Percentiles rank a stretch among this genome's conserved stretches.
These are phyloP conservation scores for Rhizopus arrhizus DNA, from an alignment of 371 early-diverging fungal genomes.

Conservation along the genomic window DNA sequence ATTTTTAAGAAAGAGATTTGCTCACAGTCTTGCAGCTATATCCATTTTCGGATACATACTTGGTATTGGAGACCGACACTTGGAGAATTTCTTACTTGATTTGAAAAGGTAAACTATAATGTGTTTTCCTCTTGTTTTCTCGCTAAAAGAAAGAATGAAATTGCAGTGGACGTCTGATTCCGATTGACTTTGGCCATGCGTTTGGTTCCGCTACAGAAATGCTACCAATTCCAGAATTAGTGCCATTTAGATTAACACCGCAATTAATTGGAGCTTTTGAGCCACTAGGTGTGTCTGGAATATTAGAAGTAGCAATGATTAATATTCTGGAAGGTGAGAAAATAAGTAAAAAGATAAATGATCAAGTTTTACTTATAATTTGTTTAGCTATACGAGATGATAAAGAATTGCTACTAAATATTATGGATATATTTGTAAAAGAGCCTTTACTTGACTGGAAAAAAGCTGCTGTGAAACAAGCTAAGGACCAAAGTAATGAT, in stretches of 20 bases:
- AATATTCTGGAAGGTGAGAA: slow-evolving; percentile 50
- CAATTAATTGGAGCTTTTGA: slow-evolving; percentile 58
- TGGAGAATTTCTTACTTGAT: slow-evolving; percentile 70
- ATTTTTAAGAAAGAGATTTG: slow-evolving; percentile 58
- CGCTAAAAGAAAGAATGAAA: neutral
- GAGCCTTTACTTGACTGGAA: slow-evolving; percentile 67
- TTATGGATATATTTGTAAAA: slow-evolving; percentile 72
- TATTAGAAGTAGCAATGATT: slow-evolving; percentile 61
- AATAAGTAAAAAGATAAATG: slow-evolving; percentile 7
- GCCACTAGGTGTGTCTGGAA: slow-evolving; percentile 60
- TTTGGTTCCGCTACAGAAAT: slow-evolving; percentile 75
- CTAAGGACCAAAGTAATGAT: slow-evolving; percentile 57
- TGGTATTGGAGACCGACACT: slow-evolving; percentile 76
- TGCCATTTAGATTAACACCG: slow-evolving; percentile 69
- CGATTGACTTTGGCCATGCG: slow-evolving; percentile 79
- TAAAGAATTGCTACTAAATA: slow-evolving; percentile 58
- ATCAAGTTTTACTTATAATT: slow-evolving; percentile 1
- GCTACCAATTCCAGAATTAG: slow-evolving; percentile 69
- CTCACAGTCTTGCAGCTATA: slow-evolving; percentile 62
- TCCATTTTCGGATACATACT: slow-evolving; percentile 67
- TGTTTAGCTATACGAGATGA: slow-evolving; percentile 53
- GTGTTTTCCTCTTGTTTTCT: neutral
- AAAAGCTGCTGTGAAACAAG: slow-evolving; percentile 65
- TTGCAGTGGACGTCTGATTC: slow-evolving; percentile 59
- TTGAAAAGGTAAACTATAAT: slow-evolving; percentile 41